These are phyloP conservation scores for Massariosphaeria phaeospora DNA, from an alignment of 495 filamentous ascomycete species.

Conservation along the genomic window DNA sequence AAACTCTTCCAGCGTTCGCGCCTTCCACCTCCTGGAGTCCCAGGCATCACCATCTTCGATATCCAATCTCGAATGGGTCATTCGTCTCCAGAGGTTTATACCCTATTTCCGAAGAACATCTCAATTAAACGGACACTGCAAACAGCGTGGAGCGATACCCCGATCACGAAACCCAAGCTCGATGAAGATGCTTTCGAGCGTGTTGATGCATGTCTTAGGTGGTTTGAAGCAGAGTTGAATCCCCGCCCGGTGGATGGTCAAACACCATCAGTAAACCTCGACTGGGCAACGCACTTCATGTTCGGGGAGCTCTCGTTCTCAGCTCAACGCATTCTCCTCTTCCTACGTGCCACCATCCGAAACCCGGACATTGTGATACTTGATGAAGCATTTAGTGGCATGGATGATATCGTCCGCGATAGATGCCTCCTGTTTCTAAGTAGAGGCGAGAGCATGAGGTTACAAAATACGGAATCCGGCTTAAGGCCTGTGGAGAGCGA, in stretches of 20 bases:
- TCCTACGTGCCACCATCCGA: constrained; percentile 77
- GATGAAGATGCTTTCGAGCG: constrained; percentile 49
- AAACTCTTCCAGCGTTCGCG: constrained; percentile 77
- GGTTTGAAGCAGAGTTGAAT: constrained; percentile 71
- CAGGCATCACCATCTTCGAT: constrained; percentile 83
- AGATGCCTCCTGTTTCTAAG: constrained; percentile 73
- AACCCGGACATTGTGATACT: constrained; percentile 83
- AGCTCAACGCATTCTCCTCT: constrained; percentile 77
- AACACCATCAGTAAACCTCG: constrained; percentile 33
- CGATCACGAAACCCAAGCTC: constrained; percentile 62
- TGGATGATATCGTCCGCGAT: constrained; percentile 75
- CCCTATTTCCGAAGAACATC: constrained; percentile 79
- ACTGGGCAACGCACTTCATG: constrained; percentile 62
- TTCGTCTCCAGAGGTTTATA: constrained; percentile 87
- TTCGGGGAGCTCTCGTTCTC: constrained; percentile 74
- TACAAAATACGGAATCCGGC: constrained; percentile 16
- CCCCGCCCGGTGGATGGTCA: constrained; percentile 36
- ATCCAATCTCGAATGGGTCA: constrained; percentile 87
- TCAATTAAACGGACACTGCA: constrained; percentile 70
- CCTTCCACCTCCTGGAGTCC: constrained; percentile 64
- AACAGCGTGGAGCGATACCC: constrained; percentile 85
- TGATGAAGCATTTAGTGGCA: constrained; percentile 88
- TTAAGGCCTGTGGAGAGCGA: constrained; percentile 43
- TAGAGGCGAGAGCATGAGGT: constrained; percentile 34
- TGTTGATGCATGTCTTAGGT: constrained; percentile 62